phyloP scores from a whole-genome alignment of 345 rosid species.

The Pistacia integerrima region DNA sequence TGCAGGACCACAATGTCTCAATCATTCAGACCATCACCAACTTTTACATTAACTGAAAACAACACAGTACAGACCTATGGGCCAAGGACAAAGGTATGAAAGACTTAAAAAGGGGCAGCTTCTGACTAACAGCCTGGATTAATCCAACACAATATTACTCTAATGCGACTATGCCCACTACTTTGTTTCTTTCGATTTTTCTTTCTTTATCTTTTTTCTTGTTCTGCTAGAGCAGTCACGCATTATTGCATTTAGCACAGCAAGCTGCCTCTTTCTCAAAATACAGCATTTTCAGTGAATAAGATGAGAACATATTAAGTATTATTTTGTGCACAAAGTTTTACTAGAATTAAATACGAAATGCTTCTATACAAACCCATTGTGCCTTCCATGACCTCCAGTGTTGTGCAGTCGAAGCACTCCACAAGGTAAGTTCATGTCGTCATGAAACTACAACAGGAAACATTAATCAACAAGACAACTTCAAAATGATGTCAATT shows the following conservation, averaged over 20 bases:
- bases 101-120: background rate
- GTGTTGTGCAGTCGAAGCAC: conserved; percentile 88
- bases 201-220: no score
- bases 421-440: conserved; percentile 80
- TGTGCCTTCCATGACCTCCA: conserved; percentile 88
- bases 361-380: conserved; percentile 52
- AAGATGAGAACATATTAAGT: background rate
- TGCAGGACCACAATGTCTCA: background rate
- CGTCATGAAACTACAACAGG: conserved; percentile 71
- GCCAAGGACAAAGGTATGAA: conserved; percentile 1
- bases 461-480: conserved; percentile 5
- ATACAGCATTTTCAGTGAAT: background rate
- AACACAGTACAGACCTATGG: background rate
- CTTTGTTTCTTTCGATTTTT: background rate
- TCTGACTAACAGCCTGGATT: background rate
- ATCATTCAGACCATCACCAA: background rate
- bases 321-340: background rate
- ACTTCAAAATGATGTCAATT: background rate
- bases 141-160: background rate
- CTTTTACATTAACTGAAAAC: background rate
- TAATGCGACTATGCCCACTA: background rate
- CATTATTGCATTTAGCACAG: background rate
- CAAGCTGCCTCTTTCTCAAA: background rate
- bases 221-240: background rate
- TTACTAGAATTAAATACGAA: background rate